Base-by-base conservation (phyloP, 2,329 filamentous ascomycete species). In the Venturia pyrina region DNA sequence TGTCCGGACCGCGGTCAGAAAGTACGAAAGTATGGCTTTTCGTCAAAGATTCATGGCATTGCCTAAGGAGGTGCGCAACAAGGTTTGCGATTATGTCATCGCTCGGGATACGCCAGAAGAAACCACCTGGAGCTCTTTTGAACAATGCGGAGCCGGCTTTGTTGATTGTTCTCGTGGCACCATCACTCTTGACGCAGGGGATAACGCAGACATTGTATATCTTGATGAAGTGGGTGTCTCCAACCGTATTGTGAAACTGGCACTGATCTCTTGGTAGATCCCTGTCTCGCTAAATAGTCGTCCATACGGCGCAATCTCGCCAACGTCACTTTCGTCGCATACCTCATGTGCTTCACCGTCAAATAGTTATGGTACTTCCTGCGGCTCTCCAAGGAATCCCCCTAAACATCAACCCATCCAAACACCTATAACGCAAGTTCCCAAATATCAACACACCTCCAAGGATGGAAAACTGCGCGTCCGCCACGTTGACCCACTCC, bases 1-100 rank as follows among this genome's bases (percentile, higher is more conserved):
- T 37, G n/a, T 59, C 32, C 19, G 53, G 32, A 59, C 53, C 5
- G 53, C 53, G 6, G 53, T 59, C 32, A 59, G 53, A 37, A 59
- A 37, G 17, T 46, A 62, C 13, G 43, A 62, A 17, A 46, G 40
- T n/a, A 62, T 62, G 43, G n/a, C 21, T 28, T 62, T 62, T 40
- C 32, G 60, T 11, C 60, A 62, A 43, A 43, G 60, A 43, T 62
- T 62, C 60, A 24, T 62, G n/a, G 60, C 15, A 8, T 28, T 62
- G 15, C 60, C 60, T 7, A 40, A 62, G 15, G 60, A 62, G 21
- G 21, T 62, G 1, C 34, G 40, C 24, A 44, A 62, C n/a, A 43
- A 62, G 40, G 43, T 62, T 37, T 62, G 44, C 13, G 60, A 62
- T 62, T 43, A 43, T 43, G 43, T 62, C 40, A 62, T 62, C 21